A percentile compares a stretch with the other conserved stretches of the same genome.
phyloP scores from a whole-genome alignment of 805 yeast species.

The Starmerella stigmatis region DNA sequence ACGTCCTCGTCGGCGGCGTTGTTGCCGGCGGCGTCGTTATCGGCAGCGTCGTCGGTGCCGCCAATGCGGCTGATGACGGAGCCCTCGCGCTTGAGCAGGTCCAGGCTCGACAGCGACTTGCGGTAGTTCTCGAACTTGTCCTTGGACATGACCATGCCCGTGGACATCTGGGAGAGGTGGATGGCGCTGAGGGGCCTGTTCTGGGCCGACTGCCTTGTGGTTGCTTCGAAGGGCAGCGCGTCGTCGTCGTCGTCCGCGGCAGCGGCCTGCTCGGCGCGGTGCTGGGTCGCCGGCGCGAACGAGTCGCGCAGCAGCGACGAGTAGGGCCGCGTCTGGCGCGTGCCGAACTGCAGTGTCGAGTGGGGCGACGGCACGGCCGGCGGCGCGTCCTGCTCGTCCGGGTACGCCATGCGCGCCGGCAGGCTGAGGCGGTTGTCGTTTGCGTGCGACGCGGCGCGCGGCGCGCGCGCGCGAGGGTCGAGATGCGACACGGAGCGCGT shows the following conservation, averaged over 20 bases:
- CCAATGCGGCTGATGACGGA: conserved; percentile 11
- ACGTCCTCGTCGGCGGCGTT: conserved; percentile 34
- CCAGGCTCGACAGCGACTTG: conserved; percentile 17
- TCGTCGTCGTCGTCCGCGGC: conserved; percentile 22
- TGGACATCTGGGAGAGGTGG: conserved; percentile 15
- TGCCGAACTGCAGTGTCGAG: conserved; percentile 3
- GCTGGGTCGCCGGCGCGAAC: background rate
- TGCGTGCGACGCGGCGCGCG: background rate
- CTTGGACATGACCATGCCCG: conserved; percentile 24
- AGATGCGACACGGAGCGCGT: background rate
- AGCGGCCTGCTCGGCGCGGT: background rate
- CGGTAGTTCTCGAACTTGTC: conserved; percentile 25
- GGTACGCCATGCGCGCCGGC: background rate
- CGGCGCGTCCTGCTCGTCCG: background rate
- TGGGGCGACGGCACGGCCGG: conserved; percentile 1
- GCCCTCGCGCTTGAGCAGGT: conserved; percentile 18
- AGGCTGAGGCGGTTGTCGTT: conserved; percentile 1
- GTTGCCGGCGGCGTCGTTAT: conserved; percentile 33
- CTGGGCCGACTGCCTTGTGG: conserved; percentile 20
- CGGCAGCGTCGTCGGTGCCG: conserved; percentile 5
- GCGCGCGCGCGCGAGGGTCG: background rate
- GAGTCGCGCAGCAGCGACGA: conserved; percentile 7
- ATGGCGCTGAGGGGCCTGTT: conserved; percentile 16
- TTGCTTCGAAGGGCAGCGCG: conserved; percentile 24
- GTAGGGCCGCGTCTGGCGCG: conserved; percentile 3